Evolutionary conservation across 768 basidiomycete genomes (phyloP), one percentile per base, ranked within the genome.

Genomic region (Dioszegia aurantiaca): DNA sequence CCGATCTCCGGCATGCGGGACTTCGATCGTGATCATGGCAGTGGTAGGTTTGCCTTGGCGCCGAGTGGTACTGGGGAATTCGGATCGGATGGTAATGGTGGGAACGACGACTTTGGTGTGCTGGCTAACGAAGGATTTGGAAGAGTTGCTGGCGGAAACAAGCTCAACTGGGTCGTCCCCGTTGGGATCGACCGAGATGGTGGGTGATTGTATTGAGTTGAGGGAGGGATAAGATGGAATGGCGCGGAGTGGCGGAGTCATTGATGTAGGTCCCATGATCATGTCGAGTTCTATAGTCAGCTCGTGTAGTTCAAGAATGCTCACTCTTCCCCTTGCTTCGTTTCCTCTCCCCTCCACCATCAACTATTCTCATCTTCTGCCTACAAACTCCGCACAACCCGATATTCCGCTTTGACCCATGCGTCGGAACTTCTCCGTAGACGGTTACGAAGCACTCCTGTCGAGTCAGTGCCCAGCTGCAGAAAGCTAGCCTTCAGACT

Each of bases 301-400:
- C 58, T n/a, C 14, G 6, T 3, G n/a, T 33, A 1, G 3, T 1
- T 3, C 21, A 12, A 23, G 37, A 41, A 31, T 43, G 61, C 80
- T 68, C 62, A 95, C 94, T 98, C 80, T 93, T 94, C 31, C 62
- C 69, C 79, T 88, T 90, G 59, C 86, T 85, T 10, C 63, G 36
- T 24, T 53, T 51, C 40, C 67, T 36, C 28, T 84, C 83, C 68
- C 90, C 51, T 4, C 51, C 89, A 24, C 88, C 87, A 58, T 94
- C 91, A 23, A 87, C 87, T 16, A 99, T 83, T 72, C 91, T 91
- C 95, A 99, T 98, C 17, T 92, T 92, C 30, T 92, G 83, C 67
- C 95, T 82, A 74, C 95, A 99, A 2, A 98, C 91, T 37, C 95
- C 95, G 66, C 95, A 99, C 17, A 99, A 89, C 19, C 95, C 95